phyloP scores from a whole-genome alignment of 768 basidiomycete species.

The Tremella fuciformis region DNA sequence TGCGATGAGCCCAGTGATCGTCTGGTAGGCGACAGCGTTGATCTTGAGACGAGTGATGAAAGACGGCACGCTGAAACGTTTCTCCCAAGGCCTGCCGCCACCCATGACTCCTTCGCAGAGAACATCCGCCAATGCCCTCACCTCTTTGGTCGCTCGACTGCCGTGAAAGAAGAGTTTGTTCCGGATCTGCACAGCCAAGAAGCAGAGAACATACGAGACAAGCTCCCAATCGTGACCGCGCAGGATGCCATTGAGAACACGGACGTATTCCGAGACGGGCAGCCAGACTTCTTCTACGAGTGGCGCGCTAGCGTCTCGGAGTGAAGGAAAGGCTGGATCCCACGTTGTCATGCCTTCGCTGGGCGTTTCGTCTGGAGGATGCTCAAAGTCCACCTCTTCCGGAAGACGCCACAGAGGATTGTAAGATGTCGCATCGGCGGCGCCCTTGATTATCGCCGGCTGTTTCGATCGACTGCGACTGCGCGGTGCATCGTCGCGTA shows the following conservation, averaged over 20 bases:
- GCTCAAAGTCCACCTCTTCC: slow-evolving; percentile 42
- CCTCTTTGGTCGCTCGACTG: slow-evolving; percentile 65
- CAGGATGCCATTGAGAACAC: slow-evolving; percentile 63
- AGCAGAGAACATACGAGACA: slow-evolving; percentile 83
- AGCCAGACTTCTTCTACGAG: slow-evolving; percentile 55
- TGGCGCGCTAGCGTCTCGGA: slow-evolving; percentile 32
- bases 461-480: slow-evolving; percentile 49
- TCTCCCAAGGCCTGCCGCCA: slow-evolving; percentile 24
- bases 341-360: slow-evolving; percentile 54
- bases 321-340: slow-evolving; percentile 47
- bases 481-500: slow-evolving; percentile 33
- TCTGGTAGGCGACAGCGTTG: slow-evolving; percentile 81
- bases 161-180: slow-evolving; percentile 98
- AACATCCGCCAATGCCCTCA: slow-evolving; percentile 63
- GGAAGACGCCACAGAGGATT: slow-evolving; percentile 57
- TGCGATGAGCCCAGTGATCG: slow-evolving; percentile 79
- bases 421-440: slow-evolving; percentile 51
- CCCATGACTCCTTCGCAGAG: slow-evolving; percentile 59
- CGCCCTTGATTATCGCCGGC: slow-evolving; percentile 20
- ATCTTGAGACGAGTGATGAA: slow-evolving; percentile 69
- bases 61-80: slow-evolving; percentile 44
- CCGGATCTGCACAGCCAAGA: slow-evolving; percentile 81
- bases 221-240: slow-evolving; percentile 89
- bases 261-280: slow-evolving; percentile 72
- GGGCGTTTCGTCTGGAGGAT: slow-evolving; percentile 57